Evolutionary conservation across 176 grass and related monocot species (phyloP), one percentile per base, ranked within the genome.

Genomic region (Triticum urartu): DNA sequence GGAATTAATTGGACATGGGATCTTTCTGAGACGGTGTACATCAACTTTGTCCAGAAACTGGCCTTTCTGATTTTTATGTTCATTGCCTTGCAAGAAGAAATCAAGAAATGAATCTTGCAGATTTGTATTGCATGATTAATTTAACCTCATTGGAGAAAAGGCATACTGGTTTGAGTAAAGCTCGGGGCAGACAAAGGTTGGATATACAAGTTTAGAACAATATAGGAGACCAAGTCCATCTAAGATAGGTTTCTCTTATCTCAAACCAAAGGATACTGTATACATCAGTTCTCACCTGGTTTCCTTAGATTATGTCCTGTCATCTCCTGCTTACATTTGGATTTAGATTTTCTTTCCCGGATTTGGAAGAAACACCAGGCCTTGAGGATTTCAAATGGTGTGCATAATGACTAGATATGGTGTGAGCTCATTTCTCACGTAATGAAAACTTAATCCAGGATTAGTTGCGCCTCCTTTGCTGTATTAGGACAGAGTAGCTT

Each of bases 51-150:
- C 15, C 42, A 70, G 60, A 54, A 63, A 48, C 35, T 60, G 68
- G 7, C 42, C 18, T 6, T 8, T 11, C 34, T 36, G 6, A 7
- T 85, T 67, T 66, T 17, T 21, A 58, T 62, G 64, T 54, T 68
- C 6, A 36, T 62, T 81, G 2, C 77, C 69, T 64, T n/a, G 1
- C 59, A 4, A 85, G 36, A 30, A 67, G 17, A 75, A 58, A 43
- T 50, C n/a, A 13, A 77, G 70, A 52, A 86, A 86, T 62, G 14
- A 8, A 59, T 36, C 2, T 24, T 81, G 26, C 1, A 59, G 26
- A 68, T 35, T 61, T 68, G 60, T 14, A 81, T 81, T 21, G 58
- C 73, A 85, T 10, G 20, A 15, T 32, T 68, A 48, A 48, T 86
- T 72, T 63, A 39, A 30, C 39, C 79, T 67, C 26, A 39, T 50